Conservation (phyloP, 129 eudicot species). For the Lactuca sativa region DNA sequence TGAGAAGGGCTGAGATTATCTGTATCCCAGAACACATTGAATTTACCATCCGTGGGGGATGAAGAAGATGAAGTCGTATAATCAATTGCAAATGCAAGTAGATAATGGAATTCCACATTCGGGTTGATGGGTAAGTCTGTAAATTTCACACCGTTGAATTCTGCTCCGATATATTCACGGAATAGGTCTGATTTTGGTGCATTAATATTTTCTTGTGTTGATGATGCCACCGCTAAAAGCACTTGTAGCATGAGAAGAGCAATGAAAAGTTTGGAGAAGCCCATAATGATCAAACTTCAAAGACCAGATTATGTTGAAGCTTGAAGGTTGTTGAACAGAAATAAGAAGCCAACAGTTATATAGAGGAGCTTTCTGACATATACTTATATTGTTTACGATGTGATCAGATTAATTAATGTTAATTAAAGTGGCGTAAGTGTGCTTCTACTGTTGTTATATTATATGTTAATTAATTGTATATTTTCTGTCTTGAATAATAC, state of each 20-base stretch:
- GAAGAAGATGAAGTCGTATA: slow-evolving; percentile 59
- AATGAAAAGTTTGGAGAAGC: slow-evolving; percentile 30
- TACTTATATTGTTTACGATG: no score
- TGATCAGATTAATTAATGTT: neutral
- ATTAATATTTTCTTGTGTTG: slow-evolving; percentile 20
- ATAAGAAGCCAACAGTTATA: slow-evolving; percentile 17
- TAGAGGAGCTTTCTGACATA: slow-evolving; percentile 11
- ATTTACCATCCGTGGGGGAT: slow-evolving; percentile 65
- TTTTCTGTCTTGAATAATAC: neutral
- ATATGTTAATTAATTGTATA: neutral
- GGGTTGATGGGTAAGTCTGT: slow-evolving; percentile 68
- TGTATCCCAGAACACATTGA: slow-evolving; percentile 74
- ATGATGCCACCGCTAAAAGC: slow-evolving; percentile 13
- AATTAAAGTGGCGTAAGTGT: slow-evolving; percentile 8
- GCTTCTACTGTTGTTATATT: slow-evolving; percentile 12
- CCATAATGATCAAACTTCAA: slow-evolving; percentile 24
- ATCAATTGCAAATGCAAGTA: slow-evolving; percentile 77
- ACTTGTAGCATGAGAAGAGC: slow-evolving; percentile 41
- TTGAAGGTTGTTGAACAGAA: slow-evolving; percentile 6
- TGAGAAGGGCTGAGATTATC: slow-evolving; percentile 56
- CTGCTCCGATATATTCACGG: slow-evolving; percentile 79
- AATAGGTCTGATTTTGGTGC: slow-evolving; percentile 49
- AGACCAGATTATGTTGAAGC: slow-evolving; percentile 25
- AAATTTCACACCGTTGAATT: slow-evolving; percentile 59
- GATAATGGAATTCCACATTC: slow-evolving; percentile 62